These are phyloP conservation scores for Fusarium sp. DNA, from an alignment of 2,329 filamentous ascomycete genomes.

Conservation along the genomic window DNA sequence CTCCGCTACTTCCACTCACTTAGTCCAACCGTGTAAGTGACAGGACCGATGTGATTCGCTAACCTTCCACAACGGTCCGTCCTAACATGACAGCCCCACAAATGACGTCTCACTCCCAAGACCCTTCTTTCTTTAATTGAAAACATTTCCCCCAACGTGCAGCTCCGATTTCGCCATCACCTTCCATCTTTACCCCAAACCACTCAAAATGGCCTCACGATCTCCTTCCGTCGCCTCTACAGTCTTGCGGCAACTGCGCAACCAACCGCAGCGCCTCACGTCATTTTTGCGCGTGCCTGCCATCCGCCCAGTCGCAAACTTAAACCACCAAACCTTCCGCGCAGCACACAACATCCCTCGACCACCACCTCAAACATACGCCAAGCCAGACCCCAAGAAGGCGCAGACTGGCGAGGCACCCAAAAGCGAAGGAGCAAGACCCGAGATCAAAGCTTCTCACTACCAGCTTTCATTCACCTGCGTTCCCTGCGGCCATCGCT, in stretches of 20 bases:
- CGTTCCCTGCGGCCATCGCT: slow-evolving; percentile 82
- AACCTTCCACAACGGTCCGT: slow-evolving; percentile 28
- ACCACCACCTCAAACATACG: slow-evolving; percentile 43
- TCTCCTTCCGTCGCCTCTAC: slow-evolving; percentile 34
- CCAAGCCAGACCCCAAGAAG: slow-evolving; percentile 23
- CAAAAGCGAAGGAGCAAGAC: slow-evolving; percentile 49
- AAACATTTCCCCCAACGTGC: slow-evolving; percentile 37
- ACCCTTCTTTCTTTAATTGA: slow-evolving; percentile 25
- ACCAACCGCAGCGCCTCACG: slow-evolving; percentile 31
- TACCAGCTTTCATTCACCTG: slow-evolving; percentile 96
- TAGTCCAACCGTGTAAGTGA: slow-evolving; percentile 27
- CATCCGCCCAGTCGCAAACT: slow-evolving; percentile 13
- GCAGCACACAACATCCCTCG: slow-evolving; percentile 55
- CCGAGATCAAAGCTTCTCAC: slow-evolving; percentile 66
- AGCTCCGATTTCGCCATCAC: slow-evolving; percentile 15
- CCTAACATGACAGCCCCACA: slow-evolving; percentile 20
- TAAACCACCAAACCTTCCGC: slow-evolving; percentile 41
- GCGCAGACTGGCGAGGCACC: slow-evolving; percentile 35
- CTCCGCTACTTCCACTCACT: too few species aligned
- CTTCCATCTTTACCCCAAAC: slow-evolving; percentile 5
- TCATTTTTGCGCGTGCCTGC: slow-evolving; percentile 25
- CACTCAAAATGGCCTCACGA: slow-evolving; percentile 49
- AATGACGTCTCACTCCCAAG: slow-evolving; percentile 42
- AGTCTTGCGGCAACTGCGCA: slow-evolving; percentile 37
- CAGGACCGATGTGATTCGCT: slow-evolving; percentile 32